Conservation (phyloP, 2,329 filamentous ascomycete genomes). For the Pseudogymnoascus pannorum region DNA sequence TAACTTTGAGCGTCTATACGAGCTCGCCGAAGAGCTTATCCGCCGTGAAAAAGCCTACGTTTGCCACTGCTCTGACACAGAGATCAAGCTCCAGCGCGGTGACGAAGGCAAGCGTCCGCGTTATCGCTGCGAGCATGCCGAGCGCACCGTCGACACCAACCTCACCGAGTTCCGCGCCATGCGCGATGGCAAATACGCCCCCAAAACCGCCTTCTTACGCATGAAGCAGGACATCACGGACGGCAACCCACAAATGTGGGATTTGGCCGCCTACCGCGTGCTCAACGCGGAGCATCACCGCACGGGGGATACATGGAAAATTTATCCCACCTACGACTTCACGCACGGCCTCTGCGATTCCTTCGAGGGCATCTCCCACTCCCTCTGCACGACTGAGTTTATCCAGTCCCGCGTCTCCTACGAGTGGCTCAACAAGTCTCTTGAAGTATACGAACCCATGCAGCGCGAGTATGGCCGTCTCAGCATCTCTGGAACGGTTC, state of each 20-base stretch:
- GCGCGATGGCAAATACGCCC: conserved; percentile 84
- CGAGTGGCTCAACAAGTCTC: conserved; percentile 76
- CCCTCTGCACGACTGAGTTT: conserved; percentile 89
- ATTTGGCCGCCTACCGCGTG: conserved; percentile 84
- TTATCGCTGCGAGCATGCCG: conserved; percentile 74
- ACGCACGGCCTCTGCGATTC: conserved; percentile 87
- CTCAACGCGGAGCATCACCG: conserved; percentile 69
- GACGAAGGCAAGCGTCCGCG: conserved; percentile 63
- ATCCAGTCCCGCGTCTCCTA: conserved; percentile 78
- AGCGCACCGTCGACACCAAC: conserved; percentile 67
- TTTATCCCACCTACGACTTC: conserved; percentile 94
- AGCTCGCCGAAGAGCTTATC: conserved; percentile 80
- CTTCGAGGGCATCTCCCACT: conserved; percentile 87
- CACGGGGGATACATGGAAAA: conserved; percentile 78
- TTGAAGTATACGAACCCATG: conserved; percentile 86
- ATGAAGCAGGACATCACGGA: conserved; percentile 88
- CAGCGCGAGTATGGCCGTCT: conserved; percentile 79
- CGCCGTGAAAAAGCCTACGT: conserved; percentile 67
- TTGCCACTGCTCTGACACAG: conserved; percentile 74
- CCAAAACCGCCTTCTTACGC: conserved; percentile 73
- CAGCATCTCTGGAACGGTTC: conserved; percentile 75
- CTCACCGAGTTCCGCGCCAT: conserved; percentile 80
- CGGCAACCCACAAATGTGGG: conserved; percentile 94
- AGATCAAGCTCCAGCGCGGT: conserved; percentile 82
- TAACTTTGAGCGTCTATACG: conserved; percentile 78